Conservation (phyloP, 1,284 basidiomycete species). For the Rhodotorula sp. region DNA sequence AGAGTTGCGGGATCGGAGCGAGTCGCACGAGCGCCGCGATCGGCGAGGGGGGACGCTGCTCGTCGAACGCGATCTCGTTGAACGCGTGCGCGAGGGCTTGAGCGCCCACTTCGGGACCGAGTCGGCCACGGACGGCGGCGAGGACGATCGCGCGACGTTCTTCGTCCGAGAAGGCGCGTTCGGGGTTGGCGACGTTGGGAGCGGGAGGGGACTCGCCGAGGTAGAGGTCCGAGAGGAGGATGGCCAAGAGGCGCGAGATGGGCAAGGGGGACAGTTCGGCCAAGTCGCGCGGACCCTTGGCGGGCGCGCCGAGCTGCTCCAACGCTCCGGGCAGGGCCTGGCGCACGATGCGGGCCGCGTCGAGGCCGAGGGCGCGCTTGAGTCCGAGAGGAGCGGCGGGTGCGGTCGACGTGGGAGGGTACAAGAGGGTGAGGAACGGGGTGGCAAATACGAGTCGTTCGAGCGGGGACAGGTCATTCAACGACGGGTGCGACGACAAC, state of each 20-base stretch:
- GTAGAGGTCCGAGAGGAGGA: constrained; percentile 63
- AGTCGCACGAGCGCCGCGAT: constrained; percentile 36
- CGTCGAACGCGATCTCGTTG: constrained; percentile 41
- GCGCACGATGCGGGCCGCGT: constrained; percentile 34
- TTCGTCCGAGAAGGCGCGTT: constrained; percentile 41
- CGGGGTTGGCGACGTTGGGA: constrained; percentile 27
- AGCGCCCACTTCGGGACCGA: constrained; percentile 45
- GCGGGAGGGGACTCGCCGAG: constrained; percentile 35
- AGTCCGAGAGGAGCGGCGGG: constrained; percentile 1
- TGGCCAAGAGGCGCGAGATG: constrained; percentile 71
- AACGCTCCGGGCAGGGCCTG: constrained; percentile 21
- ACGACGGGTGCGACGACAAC: constrained; percentile 65
- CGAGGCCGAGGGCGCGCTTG: constrained; percentile 35
- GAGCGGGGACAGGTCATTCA: constrained; percentile 70
- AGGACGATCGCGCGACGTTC: constrained; percentile 44
- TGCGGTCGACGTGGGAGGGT: constrained; percentile 15
- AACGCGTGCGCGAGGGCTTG: constrained; percentile 46
- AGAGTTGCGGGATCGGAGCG: constrained; percentile 36
- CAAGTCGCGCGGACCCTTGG: constrained; percentile 64
- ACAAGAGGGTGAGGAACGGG: constrained; percentile 64
- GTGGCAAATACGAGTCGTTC: constrained; percentile 73
- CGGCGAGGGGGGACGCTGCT: constrained; percentile 7
- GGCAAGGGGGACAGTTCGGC: constrained; percentile 71
- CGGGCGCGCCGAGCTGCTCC: constrained; percentile 37
- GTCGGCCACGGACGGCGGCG: constrained; percentile 44